Conservation (phyloP, 2,329 filamentous ascomycete species). For the Chaetomiaceae sp. region DNA sequence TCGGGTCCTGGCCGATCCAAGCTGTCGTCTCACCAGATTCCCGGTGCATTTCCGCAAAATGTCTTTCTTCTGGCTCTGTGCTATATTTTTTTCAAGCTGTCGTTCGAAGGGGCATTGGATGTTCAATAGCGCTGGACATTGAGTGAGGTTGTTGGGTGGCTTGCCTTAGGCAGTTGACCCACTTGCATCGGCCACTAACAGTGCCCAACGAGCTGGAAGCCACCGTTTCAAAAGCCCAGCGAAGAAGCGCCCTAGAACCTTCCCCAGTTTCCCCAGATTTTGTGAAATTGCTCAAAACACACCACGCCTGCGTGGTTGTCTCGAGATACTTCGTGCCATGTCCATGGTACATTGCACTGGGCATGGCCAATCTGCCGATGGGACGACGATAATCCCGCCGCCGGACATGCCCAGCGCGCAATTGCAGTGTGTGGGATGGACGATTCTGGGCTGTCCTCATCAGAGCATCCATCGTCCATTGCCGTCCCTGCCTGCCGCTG, state of each 20-base stretch:
- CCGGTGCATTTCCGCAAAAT: not conserved
- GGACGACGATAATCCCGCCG: not conserved
- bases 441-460: too few relatives aligned
- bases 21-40: constrained; percentile 1
- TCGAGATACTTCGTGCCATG: constrained; percentile 3
- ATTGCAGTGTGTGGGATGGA: too few relatives aligned
- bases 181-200: not conserved
- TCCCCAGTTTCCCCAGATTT: constrained; percentile 10
- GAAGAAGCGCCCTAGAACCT: not conserved
- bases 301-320: not conserved
- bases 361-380: not conserved
- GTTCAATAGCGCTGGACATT: not conserved
- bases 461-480: too few relatives aligned
- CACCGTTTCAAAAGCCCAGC: not conserved
- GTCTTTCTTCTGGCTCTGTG: not conserved
- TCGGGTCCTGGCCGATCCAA: not conserved
- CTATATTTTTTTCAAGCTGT: too few relatives aligned
- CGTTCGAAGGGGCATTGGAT: too few relatives aligned
- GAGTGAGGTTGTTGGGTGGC: too few relatives aligned
- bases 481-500: not conserved
- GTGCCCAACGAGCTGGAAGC: too few relatives aligned
- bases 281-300: not conserved
- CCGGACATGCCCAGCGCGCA: not conserved
- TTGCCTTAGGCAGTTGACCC: too few relatives aligned
- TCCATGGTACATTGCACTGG: constrained; percentile 6